Conservation (phyloP, 1,284 basidiomycete species). For the Fomitopsis palustris region DNA sequence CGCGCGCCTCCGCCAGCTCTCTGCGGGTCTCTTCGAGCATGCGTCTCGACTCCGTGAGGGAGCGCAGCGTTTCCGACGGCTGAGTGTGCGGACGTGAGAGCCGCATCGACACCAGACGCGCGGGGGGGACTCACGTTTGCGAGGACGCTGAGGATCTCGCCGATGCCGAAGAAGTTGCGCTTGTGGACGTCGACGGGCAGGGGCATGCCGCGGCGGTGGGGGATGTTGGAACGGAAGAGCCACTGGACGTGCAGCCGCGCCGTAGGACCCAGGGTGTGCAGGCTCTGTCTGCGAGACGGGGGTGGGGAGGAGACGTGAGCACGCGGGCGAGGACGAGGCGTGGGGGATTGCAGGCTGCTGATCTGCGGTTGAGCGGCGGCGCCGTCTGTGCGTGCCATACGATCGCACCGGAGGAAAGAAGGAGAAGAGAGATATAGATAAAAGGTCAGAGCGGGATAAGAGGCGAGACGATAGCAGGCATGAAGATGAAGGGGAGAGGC, state of each 20-base stretch:
- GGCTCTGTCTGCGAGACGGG: conserved; percentile 22
- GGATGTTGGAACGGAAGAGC: conserved; percentile 71
- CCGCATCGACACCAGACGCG: background rate
- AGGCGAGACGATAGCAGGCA: conserved; percentile 5
- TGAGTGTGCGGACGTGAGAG: conserved; percentile 29
- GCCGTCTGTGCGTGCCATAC: conserved; percentile 19
- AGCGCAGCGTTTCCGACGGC: conserved; percentile 75
- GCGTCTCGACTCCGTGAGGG: conserved; percentile 70
- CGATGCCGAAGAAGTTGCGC: conserved; percentile 74
- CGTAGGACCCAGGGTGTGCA: conserved; percentile 20
- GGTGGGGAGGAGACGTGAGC: conserved; percentile 15
- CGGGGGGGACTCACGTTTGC: conserved; percentile 53
- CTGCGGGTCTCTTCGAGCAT: conserved; percentile 72
- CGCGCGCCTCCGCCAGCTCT: conserved; percentile 65
- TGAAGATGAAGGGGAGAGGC: conserved; percentile 15
- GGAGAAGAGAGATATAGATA: background rate
- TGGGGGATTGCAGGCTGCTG: conserved; percentile 17
- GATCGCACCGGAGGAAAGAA: conserved; percentile 5
- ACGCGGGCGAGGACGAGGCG: conserved; percentile 17
- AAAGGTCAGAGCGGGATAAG: conserved; percentile 5
- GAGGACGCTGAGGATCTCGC: conserved; percentile 72
- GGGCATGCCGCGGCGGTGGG: conserved; percentile 55
- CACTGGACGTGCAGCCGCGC: conserved; percentile 44
- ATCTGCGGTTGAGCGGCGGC: conserved; percentile 9
- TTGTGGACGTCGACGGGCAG: conserved; percentile 56